phyloP scores from a whole-genome alignment of 768 basidiomycete genomes.

The Tephrocybe rancida region DNA sequence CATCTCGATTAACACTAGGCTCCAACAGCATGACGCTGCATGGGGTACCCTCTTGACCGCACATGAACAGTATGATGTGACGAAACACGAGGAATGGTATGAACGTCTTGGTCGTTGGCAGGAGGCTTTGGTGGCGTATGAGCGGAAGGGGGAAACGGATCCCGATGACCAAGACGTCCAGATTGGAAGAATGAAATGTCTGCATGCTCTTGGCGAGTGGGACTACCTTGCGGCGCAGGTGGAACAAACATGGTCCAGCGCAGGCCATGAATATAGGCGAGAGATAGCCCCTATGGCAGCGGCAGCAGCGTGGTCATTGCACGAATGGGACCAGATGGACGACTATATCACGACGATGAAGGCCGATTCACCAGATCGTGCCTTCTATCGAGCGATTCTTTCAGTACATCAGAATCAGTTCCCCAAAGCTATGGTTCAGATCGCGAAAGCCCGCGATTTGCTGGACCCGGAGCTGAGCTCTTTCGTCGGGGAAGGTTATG shows the following conservation, averaged over 20 bases:
- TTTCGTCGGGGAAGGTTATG: conserved; percentile 94
- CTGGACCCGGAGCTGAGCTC: conserved; percentile 90
- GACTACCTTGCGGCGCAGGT: conserved; percentile 86
- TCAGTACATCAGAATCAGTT: conserved; percentile 97
- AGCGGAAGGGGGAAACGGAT: conserved; percentile 75
- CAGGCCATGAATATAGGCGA: conserved; percentile 79
- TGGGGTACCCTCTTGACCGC: conserved; percentile 95
- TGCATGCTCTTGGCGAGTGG: conserved; percentile 99
- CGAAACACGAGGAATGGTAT: conserved; percentile 97
- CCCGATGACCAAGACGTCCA: conserved; percentile 76
- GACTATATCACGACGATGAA: conserved; percentile 95
- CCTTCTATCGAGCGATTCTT: conserved; percentile 95
- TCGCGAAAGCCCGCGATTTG: conserved; percentile 90
- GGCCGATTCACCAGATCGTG: conserved; percentile 87
- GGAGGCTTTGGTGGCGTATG: conserved; percentile 86
- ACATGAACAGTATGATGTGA: conserved; percentile 85
- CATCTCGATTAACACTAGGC: conserved; percentile 93
- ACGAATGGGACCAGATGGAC: conserved; percentile 99
- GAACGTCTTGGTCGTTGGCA: conserved; percentile 96
- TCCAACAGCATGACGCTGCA: conserved; percentile 97
- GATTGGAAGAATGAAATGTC: conserved; percentile 91
- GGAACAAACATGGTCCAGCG: conserved; percentile 84
- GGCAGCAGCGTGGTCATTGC: conserved; percentile 94
- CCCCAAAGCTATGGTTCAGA: conserved; percentile 84
- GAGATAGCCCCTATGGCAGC: conserved; percentile 97